Percentiles rank a stretch among this genome's conserved stretches.
Evolutionary conservation across 2,329 filamentous ascomycete genomes (phyloP).

Genomic region (Arthrobotrys megalospora): DNA sequence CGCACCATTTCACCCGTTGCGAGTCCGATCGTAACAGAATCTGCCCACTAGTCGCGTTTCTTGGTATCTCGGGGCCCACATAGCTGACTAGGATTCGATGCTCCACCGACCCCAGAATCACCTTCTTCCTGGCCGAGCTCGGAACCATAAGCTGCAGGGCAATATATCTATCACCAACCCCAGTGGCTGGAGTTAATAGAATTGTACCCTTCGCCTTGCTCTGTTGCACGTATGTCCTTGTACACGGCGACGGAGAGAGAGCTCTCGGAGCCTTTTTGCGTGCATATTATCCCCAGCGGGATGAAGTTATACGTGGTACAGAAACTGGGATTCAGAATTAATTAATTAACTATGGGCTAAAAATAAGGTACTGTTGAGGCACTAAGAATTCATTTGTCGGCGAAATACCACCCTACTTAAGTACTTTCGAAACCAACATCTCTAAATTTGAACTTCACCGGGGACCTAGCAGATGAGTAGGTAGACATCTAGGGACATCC

Average conservation of each 20-base stretch:
- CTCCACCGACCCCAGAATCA: constrained; percentile 5
- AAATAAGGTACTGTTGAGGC: too few species aligned
- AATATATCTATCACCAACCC: neutral
- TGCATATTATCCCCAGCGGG: constrained; percentile 4
- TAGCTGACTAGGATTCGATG: neutral
- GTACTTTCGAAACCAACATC: too few species aligned
- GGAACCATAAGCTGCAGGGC: neutral
- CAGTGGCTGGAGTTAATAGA: neutral
- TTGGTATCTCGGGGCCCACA: neutral
- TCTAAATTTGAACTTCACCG: too few species aligned
- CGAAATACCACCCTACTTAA: too few species aligned
- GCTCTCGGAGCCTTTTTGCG: constrained; percentile 4
- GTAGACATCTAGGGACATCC: neutral
- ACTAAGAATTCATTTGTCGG: neutral
- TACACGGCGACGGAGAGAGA: neutral
- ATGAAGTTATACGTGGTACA: constrained; percentile 4
- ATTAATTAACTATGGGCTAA: neutral
- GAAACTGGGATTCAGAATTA: neutral
- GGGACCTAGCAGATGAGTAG: neutral
- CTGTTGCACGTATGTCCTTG: neutral
- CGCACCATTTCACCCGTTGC: constrained; percentile 3
- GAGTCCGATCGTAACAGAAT: constrained; percentile 1
- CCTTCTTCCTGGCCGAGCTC: neutral
- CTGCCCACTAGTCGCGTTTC: neutral
- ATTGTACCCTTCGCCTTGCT: neutral